Conservation (phyloP, 257 asterid species). For the Rhazya stricta region DNA sequence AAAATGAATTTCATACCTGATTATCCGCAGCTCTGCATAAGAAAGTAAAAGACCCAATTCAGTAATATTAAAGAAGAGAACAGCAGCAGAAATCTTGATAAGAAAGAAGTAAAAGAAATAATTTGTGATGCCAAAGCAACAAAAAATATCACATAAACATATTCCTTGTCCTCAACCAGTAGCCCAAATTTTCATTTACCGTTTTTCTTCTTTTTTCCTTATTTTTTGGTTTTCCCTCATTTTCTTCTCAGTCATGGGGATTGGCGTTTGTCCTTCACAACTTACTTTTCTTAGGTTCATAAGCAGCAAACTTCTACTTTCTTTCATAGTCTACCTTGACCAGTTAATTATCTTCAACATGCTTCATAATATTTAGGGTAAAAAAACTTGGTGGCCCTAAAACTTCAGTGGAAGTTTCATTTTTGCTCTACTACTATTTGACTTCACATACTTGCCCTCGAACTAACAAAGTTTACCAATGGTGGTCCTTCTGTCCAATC, state of each 20-base stretch:
- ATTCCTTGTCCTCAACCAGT: neutral
- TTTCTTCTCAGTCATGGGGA: neutral
- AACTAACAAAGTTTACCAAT: too few species aligned
- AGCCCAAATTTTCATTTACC: neutral
- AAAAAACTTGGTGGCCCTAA: too few species aligned
- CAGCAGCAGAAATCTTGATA: neutral
- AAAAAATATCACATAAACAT: neutral
- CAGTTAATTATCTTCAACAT: neutral
- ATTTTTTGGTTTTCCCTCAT: too few species aligned
- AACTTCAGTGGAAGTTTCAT: too few species aligned
- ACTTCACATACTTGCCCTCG: too few species aligned
- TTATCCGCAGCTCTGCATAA: slow-evolving; percentile 93
- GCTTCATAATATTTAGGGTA: neutral
- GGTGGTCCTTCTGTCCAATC: too few species aligned
- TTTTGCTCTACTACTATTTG: too few species aligned
- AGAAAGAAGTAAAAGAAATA: neutral
- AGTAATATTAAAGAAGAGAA: slow-evolving; percentile 1
- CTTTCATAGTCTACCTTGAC: neutral
- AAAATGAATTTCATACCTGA: slow-evolving; percentile 47
- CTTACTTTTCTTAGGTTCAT: neutral
- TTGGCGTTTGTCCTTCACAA: neutral
- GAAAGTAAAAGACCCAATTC: slow-evolving; percentile 28
- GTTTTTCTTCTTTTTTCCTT: too few species aligned
- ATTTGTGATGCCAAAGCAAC: neutral
- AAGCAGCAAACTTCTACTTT: neutral